Percentiles rank a stretch among this genome's conserved stretches.
Conservation (phyloP, 495 filamentous ascomycete species). For the Penicillium pancosmium region DNA sequence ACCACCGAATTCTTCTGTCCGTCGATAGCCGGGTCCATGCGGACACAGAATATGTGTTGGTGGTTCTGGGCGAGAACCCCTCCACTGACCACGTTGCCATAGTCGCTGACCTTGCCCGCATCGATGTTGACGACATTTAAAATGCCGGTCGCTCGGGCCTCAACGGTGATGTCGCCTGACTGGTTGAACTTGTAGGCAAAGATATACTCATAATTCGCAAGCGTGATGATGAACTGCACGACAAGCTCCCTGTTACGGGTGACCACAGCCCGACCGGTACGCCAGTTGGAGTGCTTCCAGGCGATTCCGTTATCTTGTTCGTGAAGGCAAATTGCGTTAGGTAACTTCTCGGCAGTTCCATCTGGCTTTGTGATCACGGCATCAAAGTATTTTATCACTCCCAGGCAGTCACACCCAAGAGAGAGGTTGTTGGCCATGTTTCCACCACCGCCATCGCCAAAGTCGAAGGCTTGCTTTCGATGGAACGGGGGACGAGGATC, state of each 20-base stretch:
- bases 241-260: constrained; percentile 64
- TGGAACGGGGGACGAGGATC: constrained; percentile 72
- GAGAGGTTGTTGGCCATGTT: constrained; percentile 71
- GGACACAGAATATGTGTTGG: constrained; percentile 91
- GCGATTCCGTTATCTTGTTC: constrained; percentile 72
- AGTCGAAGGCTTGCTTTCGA: constrained; percentile 72
- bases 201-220: constrained; percentile 87
- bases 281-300: constrained; percentile 75
- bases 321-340: constrained; percentile 70
- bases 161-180: constrained; percentile 77
- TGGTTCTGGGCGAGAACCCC: constrained; percentile 83
- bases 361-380: constrained; percentile 57
- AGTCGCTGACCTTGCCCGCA: constrained; percentile 56
- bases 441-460: constrained; percentile 71
- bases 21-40: constrained; percentile 83
- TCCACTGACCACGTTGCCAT: constrained; percentile 85
- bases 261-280: constrained; percentile 65
- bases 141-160: constrained; percentile 86
- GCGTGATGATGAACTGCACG: constrained; percentile 76
- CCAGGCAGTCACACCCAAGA: constrained; percentile 71
- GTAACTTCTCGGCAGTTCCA: constrained; percentile 55
- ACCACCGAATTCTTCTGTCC: constrained; percentile 71
- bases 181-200: constrained; percentile 89
- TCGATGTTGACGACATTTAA: constrained; percentile 88
- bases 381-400: constrained; percentile 69